Evolutionary conservation across 1,139 yeast genomes (phyloP).

Genomic region (Yamadazyma dushanensis): DNA sequence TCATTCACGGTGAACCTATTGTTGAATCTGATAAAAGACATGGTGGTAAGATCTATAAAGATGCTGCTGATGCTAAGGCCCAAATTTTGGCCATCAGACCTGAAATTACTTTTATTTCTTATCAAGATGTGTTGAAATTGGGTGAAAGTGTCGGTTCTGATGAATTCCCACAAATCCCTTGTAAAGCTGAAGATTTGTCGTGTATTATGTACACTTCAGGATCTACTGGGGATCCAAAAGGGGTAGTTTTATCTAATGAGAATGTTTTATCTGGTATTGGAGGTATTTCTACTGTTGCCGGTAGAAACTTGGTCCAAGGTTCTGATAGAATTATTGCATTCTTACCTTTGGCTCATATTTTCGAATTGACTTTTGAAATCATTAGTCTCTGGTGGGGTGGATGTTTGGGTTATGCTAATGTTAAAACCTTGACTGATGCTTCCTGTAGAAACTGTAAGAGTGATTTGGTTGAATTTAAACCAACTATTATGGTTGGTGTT

Average conservation of each 20-base stretch:
- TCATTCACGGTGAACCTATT: conserved; percentile 70
- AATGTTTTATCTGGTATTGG: conserved; percentile 82
- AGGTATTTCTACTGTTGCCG: conserved; percentile 72
- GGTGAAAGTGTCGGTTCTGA: conserved; percentile 51
- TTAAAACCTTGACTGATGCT: conserved; percentile 82
- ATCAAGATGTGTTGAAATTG: conserved; percentile 61
- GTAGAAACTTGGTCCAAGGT: conserved; percentile 48
- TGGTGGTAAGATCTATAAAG: conserved; percentile 55
- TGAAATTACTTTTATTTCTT: conserved; percentile 67
- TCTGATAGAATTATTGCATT: conserved; percentile 79
- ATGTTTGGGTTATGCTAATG: conserved; percentile 84
- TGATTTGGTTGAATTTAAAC: conserved; percentile 84
- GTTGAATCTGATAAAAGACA: conserved; percentile 64
- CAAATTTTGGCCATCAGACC: conserved; percentile 67
- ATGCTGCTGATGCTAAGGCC: conserved; percentile 58
- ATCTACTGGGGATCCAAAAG: conserved; percentile 96
- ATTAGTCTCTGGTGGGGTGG: conserved; percentile 87
- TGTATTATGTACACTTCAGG: conserved; percentile 99
- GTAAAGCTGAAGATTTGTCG: conserved; percentile 61
- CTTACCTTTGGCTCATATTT: conserved; percentile 94
- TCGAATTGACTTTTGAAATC: conserved; percentile 88
- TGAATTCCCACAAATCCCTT: conserved; percentile 16
- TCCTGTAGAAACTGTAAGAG: conserved; percentile 85
- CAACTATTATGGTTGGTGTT: conserved; percentile 96
- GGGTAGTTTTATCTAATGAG: conserved; percentile 81